phyloP scores from a whole-genome alignment of 164 flowering plant species.

The Santalum album region DNA sequence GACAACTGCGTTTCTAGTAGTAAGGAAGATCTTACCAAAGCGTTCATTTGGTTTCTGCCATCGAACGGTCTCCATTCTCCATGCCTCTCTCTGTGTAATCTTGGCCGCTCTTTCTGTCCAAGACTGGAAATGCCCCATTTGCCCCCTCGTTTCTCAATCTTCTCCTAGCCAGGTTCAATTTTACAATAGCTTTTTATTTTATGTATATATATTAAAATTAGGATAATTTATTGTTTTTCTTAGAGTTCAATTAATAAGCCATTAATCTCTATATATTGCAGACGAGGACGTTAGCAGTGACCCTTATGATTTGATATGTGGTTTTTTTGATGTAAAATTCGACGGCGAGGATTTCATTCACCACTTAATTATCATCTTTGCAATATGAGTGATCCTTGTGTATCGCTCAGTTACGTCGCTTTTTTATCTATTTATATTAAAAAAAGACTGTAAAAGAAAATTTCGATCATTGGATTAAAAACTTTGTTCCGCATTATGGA shows the following conservation, averaged over 20 bases:
- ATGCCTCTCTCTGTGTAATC: constrained; percentile 55
- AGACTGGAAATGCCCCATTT: constrained; percentile 74
- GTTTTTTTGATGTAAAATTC: constrained; percentile 40
- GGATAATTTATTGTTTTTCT: too few relatives aligned
- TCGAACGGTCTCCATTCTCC: constrained; percentile 63
- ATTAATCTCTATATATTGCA: too few relatives aligned
- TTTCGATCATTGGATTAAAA: too few relatives aligned
- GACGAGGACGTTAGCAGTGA: constrained; percentile 62
- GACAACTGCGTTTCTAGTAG: constrained; percentile 41
- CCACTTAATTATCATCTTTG: constrained; percentile 74
- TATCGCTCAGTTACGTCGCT: constrained; percentile 24
- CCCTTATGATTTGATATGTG: constrained; percentile 72
- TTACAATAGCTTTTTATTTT: too few relatives aligned
- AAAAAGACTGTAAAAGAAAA: too few relatives aligned
- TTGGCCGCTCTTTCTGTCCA: constrained; percentile 52
- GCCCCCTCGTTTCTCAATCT: constrained; percentile 65
- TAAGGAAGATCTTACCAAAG: constrained; percentile 41
- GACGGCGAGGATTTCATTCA: constrained; percentile 57
- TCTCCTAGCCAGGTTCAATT: constrained; percentile 67
- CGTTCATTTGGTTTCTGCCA: constrained; percentile 70
- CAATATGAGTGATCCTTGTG: constrained; percentile 57
- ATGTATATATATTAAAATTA: too few relatives aligned
- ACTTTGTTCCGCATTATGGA: constrained; percentile 51
- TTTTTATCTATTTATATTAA: too few relatives aligned
- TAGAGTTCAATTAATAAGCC: too few relatives aligned